Conservation (phyloP, 1,284 basidiomycete species). For the Peniophora sp. region DNA sequence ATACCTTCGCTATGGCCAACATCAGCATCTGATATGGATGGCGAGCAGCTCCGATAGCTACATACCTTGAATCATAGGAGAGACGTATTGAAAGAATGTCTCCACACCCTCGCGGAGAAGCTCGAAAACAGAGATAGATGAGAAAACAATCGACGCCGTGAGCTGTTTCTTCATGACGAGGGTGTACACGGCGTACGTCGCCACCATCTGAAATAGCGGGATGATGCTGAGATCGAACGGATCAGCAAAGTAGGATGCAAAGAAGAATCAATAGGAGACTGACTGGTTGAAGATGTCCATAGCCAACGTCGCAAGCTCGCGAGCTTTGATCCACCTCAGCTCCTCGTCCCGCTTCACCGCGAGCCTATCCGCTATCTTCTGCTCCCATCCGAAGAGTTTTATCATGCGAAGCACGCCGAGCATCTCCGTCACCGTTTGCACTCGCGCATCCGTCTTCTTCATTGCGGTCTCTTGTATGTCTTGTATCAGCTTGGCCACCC, state of each 20-base stretch:
- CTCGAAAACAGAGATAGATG: slow-evolving; percentile 30
- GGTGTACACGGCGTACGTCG: slow-evolving; percentile 55
- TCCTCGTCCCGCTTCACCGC: slow-evolving; percentile 48
- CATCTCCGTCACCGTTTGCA: slow-evolving; percentile 41
- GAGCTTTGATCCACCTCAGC: slow-evolving; percentile 35
- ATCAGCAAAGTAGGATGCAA: slow-evolving; percentile 23
- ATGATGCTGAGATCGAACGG: too few relatives aligned
- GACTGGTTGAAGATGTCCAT: slow-evolving; percentile 13
- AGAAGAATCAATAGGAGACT: neutral
- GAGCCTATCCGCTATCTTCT: slow-evolving; percentile 33
- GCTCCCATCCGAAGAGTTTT: slow-evolving; percentile 58
- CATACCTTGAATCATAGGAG: slow-evolving; percentile 25
- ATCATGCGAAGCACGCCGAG: slow-evolving; percentile 40
- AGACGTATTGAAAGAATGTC: slow-evolving; percentile 22
- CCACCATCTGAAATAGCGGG: slow-evolving; percentile 52
- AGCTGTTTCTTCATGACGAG: slow-evolving; percentile 23
- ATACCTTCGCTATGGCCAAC: slow-evolving; percentile 32
- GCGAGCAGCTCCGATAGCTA: slow-evolving; percentile 2
- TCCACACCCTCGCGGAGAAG: slow-evolving; percentile 25
- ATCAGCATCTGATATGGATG: slow-evolving; percentile 12
- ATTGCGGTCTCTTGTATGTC: slow-evolving; percentile 21
- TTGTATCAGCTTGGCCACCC: slow-evolving; percentile 21
- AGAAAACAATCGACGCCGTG: slow-evolving; percentile 30
- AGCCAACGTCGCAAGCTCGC: slow-evolving; percentile 27
- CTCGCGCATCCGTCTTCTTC: slow-evolving; percentile 38